Evolutionary conservation across 768 basidiomycete species (phyloP).

Genomic region (Tricholoma matsutake): DNA sequence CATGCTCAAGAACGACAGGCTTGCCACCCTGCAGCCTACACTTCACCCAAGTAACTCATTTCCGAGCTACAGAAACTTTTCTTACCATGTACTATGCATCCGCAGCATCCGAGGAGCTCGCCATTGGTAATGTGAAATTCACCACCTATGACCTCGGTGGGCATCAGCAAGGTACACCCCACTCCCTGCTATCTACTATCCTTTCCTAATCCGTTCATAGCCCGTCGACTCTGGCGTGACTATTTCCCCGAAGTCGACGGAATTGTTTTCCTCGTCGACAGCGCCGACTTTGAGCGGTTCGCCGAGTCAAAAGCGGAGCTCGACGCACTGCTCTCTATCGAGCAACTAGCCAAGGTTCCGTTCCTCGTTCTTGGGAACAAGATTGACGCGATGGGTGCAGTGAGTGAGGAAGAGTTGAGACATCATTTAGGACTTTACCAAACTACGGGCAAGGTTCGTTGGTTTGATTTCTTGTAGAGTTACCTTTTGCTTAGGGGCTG

Average conservation of each 20-base stretch:
- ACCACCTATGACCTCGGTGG: conserved; percentile 98
- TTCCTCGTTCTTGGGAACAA: conserved; percentile 99
- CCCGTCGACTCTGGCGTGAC: conserved; percentile 98
- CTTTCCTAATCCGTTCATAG: conserved; percentile 29
- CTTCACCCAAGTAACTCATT: conserved; percentile 85
- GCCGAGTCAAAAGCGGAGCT: conserved; percentile 96
- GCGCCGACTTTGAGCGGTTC: conserved; percentile 95
- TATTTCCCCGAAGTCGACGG: conserved; percentile 99
- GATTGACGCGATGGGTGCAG: conserved; percentile 97
- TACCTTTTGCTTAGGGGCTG: not conserved
- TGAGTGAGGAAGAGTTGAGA: conserved; percentile 95
- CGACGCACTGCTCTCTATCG: conserved; percentile 92
- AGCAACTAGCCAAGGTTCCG: conserved; percentile 92
- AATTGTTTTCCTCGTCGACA: conserved; percentile 97
- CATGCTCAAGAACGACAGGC: conserved; percentile 99
- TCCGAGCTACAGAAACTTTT: conserved; percentile 1
- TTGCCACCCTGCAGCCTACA: conserved; percentile 96
- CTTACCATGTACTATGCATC: conserved; percentile 6
- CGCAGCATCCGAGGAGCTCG: conserved; percentile 95
- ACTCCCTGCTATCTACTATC: not conserved
- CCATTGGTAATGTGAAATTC: conserved; percentile 98
- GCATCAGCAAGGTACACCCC: conserved; percentile 86
- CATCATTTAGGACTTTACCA: conserved; percentile 95
- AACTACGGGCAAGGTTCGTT: conserved; percentile 94
- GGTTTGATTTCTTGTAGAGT: not conserved